phyloP scores from a whole-genome alignment of 352 stramenopile species.

The Peronospora farinosa region DNA sequence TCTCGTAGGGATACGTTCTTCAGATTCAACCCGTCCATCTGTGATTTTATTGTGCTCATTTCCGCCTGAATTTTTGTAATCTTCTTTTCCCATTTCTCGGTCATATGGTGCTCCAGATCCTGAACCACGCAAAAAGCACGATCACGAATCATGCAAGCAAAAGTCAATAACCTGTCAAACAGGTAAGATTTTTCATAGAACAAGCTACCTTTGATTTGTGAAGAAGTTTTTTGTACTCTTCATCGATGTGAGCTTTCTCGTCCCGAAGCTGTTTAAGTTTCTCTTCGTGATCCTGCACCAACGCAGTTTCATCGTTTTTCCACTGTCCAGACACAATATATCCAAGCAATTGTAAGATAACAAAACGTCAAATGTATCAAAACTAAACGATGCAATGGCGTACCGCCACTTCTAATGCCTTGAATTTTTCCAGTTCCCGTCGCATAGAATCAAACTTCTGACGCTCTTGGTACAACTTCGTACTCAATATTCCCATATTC shows the following conservation, averaged over 20 bases:
- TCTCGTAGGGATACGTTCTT: constrained; percentile 76
- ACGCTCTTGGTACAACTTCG: constrained; percentile 48
- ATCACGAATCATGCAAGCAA: constrained; percentile 1
- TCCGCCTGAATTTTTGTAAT: constrained; percentile 62
- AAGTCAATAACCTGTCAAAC: constrained; percentile 1
- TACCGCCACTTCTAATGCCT: constrained; percentile 55
- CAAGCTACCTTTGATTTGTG: constrained; percentile 50
- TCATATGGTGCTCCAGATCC: constrained; percentile 58
- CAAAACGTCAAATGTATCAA: background rate
- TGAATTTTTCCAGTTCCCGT: constrained; percentile 56
- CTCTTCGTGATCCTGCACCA: constrained; percentile 54
- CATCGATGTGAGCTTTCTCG: constrained; percentile 45
- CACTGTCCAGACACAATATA: constrained; percentile 31
- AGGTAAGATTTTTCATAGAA: background rate
- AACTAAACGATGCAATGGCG: constrained; percentile 3
- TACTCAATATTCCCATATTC: constrained; percentile 34
- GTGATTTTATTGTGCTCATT: constrained; percentile 53
- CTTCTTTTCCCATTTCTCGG: constrained; percentile 75
- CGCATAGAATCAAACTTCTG: constrained; percentile 35
- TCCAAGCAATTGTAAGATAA: constrained; percentile 7
- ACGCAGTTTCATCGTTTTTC: constrained; percentile 46
- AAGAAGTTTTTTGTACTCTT: constrained; percentile 48
- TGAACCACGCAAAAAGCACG: constrained; percentile 10
- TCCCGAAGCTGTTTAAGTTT: constrained; percentile 54
- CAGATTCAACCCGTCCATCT: constrained; percentile 67